Percentiles rank a stretch among this genome's conserved stretches.
phyloP scores from a whole-genome alignment of 345 rosid species.

The Pelargonium nanum region DNA sequence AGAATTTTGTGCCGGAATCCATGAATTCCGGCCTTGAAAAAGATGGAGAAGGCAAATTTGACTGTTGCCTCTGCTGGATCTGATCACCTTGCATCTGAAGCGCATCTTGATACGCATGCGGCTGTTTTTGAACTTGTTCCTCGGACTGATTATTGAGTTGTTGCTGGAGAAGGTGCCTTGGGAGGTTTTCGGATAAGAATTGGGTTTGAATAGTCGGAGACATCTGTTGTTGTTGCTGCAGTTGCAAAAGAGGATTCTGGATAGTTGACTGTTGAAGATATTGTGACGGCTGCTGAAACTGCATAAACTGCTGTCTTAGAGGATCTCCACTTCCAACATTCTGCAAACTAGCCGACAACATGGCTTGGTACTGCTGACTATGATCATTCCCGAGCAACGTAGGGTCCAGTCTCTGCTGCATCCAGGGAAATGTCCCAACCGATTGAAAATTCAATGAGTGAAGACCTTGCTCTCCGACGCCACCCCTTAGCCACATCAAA shows the following conservation, averaged over 20 bases:
- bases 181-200: slow-evolving; percentile 1
- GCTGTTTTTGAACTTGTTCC: slow-evolving; percentile 31
- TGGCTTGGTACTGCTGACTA: slow-evolving; percentile 55
- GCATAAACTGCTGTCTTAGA: slow-evolving; percentile 43
- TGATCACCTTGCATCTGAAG: slow-evolving; percentile 41
- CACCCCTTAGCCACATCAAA: slow-evolving; percentile 51
- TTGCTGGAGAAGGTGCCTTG: slow-evolving; percentile 19
- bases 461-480: slow-evolving; percentile 54
- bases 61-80: slow-evolving; percentile 27
- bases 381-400: slow-evolving; percentile 44
- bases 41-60: slow-evolving; percentile 37
- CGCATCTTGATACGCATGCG: slow-evolving; percentile 30
- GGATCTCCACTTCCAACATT: slow-evolving; percentile 46
- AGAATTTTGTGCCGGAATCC: slow-evolving; percentile 30
- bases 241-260: slow-evolving; percentile 37
- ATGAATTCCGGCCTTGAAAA: slow-evolving; percentile 37
- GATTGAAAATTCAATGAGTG: slow-evolving; percentile 51
- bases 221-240: slow-evolving; percentile 37
- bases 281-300: slow-evolving; percentile 51
- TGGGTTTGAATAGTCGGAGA: slow-evolving; percentile 38
- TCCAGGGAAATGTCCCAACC: slow-evolving; percentile 49
- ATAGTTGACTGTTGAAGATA: slow-evolving; percentile 49
- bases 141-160: slow-evolving; percentile 39
- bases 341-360: slow-evolving; percentile 46
- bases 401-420: slow-evolving; percentile 60